phyloP scores from a whole-genome alignment of 768 basidiomycete genomes.

The Termitomyces bulborhizus region DNA sequence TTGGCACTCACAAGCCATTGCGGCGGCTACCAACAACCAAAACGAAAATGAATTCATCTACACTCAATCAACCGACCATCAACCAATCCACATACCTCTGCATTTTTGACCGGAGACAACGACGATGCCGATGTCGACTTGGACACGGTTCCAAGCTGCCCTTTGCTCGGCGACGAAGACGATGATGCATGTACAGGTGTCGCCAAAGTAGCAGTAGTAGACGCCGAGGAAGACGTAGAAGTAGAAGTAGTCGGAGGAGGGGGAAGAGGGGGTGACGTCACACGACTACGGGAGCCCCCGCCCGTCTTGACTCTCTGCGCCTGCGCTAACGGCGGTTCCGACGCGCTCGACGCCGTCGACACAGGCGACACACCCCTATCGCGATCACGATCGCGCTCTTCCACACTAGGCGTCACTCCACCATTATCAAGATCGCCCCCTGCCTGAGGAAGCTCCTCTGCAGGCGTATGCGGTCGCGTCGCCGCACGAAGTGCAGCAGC shows the following conservation, averaged over 20 bases:
- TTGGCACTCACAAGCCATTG: constrained; percentile 59
- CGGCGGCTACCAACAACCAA: constrained; percentile 38
- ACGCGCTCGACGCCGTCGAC: constrained; percentile 66
- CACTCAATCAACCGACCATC: not conserved
- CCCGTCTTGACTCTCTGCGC: constrained; percentile 41
- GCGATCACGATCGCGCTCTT: too few species aligned
- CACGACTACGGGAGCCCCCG: constrained; percentile 1
- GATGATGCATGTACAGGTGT: too few species aligned
- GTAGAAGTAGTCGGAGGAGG: too few species aligned
- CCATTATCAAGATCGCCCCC: too few species aligned
- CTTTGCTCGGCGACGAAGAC: too few species aligned
- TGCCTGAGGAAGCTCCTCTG: constrained; percentile 11
- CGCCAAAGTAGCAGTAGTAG: not conserved
- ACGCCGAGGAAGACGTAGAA: too few species aligned
- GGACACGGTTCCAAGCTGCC: constrained; percentile 3
- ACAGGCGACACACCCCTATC: constrained; percentile 63
- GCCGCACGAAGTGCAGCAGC: constrained; percentile 1
- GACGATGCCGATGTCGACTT: not conserved
- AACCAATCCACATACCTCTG: constrained; percentile 9
- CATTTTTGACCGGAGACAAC: not conserved
- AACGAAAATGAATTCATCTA: not conserved
- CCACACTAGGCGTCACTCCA: too few species aligned
- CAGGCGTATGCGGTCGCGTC: constrained; percentile 31
- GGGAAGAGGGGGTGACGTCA: not conserved
- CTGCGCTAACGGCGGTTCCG: constrained; percentile 70